phyloP scores from a whole-genome alignment of 2,329 filamentous ascomycete species.

The Penicillium aurantiogriseum region DNA sequence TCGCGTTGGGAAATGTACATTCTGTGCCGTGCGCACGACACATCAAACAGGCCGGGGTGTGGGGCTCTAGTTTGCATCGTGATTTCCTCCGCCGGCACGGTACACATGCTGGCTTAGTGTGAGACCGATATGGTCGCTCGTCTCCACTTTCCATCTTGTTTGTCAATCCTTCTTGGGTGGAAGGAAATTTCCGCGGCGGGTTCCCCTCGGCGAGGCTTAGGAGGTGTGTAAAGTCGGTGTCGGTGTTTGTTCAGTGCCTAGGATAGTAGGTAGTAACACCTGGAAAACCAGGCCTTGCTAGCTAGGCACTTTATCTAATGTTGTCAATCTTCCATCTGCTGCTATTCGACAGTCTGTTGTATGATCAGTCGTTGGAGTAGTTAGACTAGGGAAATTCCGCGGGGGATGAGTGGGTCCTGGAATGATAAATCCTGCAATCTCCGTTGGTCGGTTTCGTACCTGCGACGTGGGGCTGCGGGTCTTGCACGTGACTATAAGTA shows the following conservation, averaged over 20 bases:
- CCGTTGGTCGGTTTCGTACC: neutral
- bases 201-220: neutral
- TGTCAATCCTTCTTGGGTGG: neutral
- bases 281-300: neutral
- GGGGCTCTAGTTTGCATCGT: conserved; percentile 12
- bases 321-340: neutral
- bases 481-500: neutral
- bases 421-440: neutral
- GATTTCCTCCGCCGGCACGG: conserved; percentile 17
- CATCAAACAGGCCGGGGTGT: conserved; percentile 13
- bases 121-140: conserved; percentile 17
- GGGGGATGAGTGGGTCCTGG: neutral
- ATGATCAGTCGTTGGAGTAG: neutral
- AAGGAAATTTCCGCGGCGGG: neutral
- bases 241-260: neutral
- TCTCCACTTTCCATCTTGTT: conserved; percentile 7
- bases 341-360: neutral
- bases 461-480: neutral
- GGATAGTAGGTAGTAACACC: neutral
- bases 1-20: conserved; percentile 12
- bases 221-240: neutral
- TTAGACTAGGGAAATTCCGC: neutral
- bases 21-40: conserved; percentile 18
- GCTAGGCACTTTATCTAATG: neutral
- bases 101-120: conserved; percentile 17